Base-by-base conservation (phyloP, 345 rosid species). In the Ceriops zippeliana region DNA sequence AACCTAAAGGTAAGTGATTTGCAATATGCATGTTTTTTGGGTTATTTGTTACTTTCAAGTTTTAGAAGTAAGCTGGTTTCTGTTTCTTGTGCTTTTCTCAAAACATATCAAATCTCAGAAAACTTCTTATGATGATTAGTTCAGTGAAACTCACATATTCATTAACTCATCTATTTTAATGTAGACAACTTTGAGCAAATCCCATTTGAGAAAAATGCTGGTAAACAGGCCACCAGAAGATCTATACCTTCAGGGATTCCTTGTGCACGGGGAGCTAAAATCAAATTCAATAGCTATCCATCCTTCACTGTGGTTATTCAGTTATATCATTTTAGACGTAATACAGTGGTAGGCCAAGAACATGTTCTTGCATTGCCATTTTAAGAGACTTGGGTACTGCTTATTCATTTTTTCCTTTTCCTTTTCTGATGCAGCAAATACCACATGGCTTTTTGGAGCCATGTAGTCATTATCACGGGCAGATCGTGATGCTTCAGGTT, bases 191-290 rank as follows among this genome's bases (percentile, higher is more conserved):
- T 47, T 19, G 35, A 34, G 37, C 60, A 53, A 66, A 21, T 52
- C 20, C 54, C 16, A 32, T 0, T 4, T 26, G 35, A 56, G 26
- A 67, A 56, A 47, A 30, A 5, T 34, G 62, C 32, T 21, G 30
- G n/a, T n/a, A 15, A 37, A 2, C 26, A 32, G 28, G 22, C 8
- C 6, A 52, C 49, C 13, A 1, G 9, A 34, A 15, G 61, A 20
- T 10, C 47, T 52, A 10, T 27, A 35, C 1, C 22, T 21, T 52
- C 21, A 21, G 24, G 53, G 5, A 26, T 16, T 54, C 31, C 58
- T 49, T 0, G 7, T 38, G 73, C 73, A 27, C 7, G 10, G 46
- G 63, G 47, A 60, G 73, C 59, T 28, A 58, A 38, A 27, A 28
- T 27, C 15, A 69, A 60, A 32, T 59, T 69, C 58, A 13, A 9